Evolutionary conservation across 768 basidiomycete genomes (phyloP).

Genomic region (Scleroderma citrinum): DNA sequence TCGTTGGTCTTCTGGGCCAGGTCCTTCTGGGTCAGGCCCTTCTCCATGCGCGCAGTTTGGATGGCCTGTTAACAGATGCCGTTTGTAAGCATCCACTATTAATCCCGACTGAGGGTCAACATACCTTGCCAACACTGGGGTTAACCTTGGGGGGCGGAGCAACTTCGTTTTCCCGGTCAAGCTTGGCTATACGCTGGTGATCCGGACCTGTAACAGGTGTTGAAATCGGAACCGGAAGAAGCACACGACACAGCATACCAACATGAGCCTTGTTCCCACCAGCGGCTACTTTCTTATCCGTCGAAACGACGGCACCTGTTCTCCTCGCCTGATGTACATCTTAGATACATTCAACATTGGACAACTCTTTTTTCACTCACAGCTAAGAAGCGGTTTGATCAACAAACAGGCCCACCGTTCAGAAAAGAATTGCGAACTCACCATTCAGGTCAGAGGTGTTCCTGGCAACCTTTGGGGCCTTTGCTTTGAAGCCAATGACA

Average conservation of each 20-base stretch:
- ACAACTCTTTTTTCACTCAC: conserved; percentile 33
- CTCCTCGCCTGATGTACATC: conserved; percentile 55
- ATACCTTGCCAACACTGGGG: conserved; percentile 66
- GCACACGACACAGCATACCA: conserved; percentile 38
- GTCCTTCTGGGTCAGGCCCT: conserved; percentile 85
- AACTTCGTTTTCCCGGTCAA: conserved; percentile 93
- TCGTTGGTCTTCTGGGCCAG: conserved; percentile 91
- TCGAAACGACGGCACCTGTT: conserved; percentile 69
- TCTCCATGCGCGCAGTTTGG: conserved; percentile 69
- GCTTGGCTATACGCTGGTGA: conserved; percentile 89
- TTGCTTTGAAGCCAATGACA: conserved; percentile 68
- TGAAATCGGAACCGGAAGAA: neutral
- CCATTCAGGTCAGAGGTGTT: conserved; percentile 54
- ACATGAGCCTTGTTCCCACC: conserved; percentile 74
- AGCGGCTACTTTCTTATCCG: conserved; percentile 70
- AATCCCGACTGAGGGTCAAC: conserved; percentile 14
- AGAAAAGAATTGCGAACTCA: conserved; percentile 17
- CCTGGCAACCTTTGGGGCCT: conserved; percentile 58
- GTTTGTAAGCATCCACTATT: neutral
- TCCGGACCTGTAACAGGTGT: conserved; percentile 61
- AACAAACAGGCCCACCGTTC: conserved; percentile 4
- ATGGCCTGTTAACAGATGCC: conserved; percentile 54
- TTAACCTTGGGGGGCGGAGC: conserved; percentile 83
- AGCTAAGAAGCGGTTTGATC: conserved; percentile 34
- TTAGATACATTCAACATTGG: conserved; percentile 4